Evolutionary conservation across 345 rosid species (phyloP).

Genomic region (Citrus unshiu): DNA sequence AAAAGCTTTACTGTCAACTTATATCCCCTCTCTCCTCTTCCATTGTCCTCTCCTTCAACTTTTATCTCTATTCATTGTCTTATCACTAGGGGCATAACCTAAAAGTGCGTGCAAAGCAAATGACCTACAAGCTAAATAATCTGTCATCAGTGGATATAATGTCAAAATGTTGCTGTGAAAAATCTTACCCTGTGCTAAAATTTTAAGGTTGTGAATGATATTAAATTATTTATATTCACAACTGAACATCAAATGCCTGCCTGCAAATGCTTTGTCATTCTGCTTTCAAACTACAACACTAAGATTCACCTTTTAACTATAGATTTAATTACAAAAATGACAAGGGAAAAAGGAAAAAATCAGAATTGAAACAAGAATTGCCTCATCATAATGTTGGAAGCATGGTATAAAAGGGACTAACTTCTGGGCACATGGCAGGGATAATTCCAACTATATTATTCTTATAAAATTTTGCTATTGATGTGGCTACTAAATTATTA

Average conservation of each 20-base stretch:
- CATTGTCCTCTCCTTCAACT: background rate
- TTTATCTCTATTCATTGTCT: background rate
- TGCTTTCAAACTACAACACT: background rate
- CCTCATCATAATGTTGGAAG: background rate
- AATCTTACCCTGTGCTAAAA: background rate
- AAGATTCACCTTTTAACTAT: background rate
- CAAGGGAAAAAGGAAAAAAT: background rate
- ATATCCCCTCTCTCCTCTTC: background rate
- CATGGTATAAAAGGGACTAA: background rate
- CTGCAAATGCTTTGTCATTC: background rate
- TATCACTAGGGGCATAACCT: background rate
- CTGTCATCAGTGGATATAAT: background rate
- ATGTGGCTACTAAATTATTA: too few species aligned
- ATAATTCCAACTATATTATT: background rate
- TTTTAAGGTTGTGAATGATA: constrained; percentile 1
- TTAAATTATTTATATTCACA: background rate
- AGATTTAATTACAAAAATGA: background rate
- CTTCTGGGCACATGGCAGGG: background rate
- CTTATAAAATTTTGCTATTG: background rate
- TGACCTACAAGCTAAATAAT: background rate
- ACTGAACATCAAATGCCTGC: background rate
- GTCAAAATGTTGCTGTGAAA: background rate
- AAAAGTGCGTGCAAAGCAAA: background rate
- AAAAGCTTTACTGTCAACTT: background rate
- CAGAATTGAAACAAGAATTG: background rate